A percentile compares a stretch with the other conserved stretches of the same genome.
These are phyloP conservation scores for Baorangia bicolor DNA, from an alignment of 768 basidiomycete species.

Conservation along the genomic window DNA sequence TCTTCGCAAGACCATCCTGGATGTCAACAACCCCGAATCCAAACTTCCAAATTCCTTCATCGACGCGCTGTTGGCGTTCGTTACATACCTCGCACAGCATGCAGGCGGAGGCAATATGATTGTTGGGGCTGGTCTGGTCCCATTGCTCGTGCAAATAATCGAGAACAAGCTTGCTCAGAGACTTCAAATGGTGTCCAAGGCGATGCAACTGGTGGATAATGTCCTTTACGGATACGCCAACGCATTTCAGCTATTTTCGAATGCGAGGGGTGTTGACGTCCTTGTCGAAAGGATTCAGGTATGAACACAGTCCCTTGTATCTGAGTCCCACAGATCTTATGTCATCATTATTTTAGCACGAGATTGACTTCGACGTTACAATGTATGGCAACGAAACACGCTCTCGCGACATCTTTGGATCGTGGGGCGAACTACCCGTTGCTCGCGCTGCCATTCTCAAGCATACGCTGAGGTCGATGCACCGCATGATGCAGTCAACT, in stretches of 20 bases:
- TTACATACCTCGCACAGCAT: constrained; percentile 84
- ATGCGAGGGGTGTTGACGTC: constrained; percentile 77
- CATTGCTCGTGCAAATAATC: constrained; percentile 84
- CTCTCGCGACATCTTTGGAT: constrained; percentile 46
- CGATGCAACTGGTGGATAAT: constrained; percentile 89
- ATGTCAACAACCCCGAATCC: constrained; percentile 66
- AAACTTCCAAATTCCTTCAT: constrained; percentile 70
- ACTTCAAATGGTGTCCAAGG: constrained; percentile 79
- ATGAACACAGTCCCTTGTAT: constrained; percentile 21
- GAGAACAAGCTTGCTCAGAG: constrained; percentile 71
- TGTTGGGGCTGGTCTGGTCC: constrained; percentile 89
- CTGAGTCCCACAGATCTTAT: constrained; percentile 6
- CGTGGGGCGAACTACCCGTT: constrained; percentile 65
- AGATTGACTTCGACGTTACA: constrained; percentile 64
- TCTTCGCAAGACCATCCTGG: constrained; percentile 75
- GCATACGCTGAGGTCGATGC: constrained; percentile 86
- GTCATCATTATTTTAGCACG: constrained; percentile 44
- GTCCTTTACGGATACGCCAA: constrained; percentile 87
- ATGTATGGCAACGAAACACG: constrained; percentile 48
- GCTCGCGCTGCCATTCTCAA: constrained; percentile 81
- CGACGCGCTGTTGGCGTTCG: constrained; percentile 82
- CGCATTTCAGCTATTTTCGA: constrained; percentile 84
- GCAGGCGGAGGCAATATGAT: constrained; percentile 90
- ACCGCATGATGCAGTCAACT: constrained; percentile 96
- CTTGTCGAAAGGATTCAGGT: constrained; percentile 90